Evolutionary conservation across 108 stramenopile genomes (phyloP), one percentile per base, ranked within the genome.

Genomic region (Cylindrotheca closterium): DNA sequence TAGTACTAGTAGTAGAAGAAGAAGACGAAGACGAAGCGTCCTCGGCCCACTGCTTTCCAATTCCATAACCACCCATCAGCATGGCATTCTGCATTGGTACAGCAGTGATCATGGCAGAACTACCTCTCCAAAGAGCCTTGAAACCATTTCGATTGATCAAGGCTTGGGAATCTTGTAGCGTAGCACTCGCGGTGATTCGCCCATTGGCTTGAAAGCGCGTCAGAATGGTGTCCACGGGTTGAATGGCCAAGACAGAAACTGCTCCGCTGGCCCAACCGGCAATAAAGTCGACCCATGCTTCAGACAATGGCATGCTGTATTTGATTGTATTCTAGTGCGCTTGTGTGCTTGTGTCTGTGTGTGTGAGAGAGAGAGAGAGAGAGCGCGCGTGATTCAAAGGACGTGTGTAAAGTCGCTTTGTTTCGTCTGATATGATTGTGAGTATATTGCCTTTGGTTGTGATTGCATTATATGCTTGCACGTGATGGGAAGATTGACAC

Each of bases 81-180:
- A 94, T 37, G 0, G 88, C 86, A 74, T 94, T 94, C 60, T 94
- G 92, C 45, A 94, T 17, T 7, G 92, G 92, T 12, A 91, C 89
- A 8, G 87, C 82, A 0, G 76, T 79, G 70, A 94, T 87, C 89
- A 94, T 90, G 56, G 89, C 76, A 27, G 80, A 80, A 45, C 79
- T 59, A 21, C 92, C 92, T 30, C 86, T 61, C 89, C 89, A 94
- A 7, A 94, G 65, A 0, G 76, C 68, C 8, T 54, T 23, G 2
- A 80, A 32, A 25, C 86, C 86, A 61, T 74, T 75, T 45, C 77
- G 61, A 0, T 56, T 45, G 17, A 84, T 63, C 70, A 91, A 59
- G 8, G 55, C 64, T 18, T 64, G 58, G 30, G 67, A 55, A 7
- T 42, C 37, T 18, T 58, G 67, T 42, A 22, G 1, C 15, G 25